These are phyloP conservation scores for Caloboletus inedulis DNA, from an alignment of 1,284 basidiomycete species.

Conservation along the genomic window DNA sequence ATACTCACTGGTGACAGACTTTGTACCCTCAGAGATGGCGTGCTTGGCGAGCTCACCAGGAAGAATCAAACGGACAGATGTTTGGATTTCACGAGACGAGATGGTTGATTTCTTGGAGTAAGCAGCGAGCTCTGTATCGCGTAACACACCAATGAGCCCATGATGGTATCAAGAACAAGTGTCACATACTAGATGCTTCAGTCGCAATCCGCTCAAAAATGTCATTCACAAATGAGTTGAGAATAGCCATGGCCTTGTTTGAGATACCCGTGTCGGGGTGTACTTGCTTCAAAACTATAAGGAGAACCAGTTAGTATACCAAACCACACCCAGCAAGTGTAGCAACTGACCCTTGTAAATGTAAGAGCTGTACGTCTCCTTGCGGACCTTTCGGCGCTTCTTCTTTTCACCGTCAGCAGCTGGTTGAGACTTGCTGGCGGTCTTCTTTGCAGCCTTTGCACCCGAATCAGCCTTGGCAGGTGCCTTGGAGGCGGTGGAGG, in stretches of 20 bases:
- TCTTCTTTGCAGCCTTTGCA: conserved; percentile 85
- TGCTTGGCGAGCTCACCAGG: conserved; percentile 69
- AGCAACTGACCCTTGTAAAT: conserved; percentile 77
- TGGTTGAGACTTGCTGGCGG: conserved; percentile 60
- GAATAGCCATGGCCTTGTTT: conserved; percentile 80
- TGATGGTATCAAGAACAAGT: no score
- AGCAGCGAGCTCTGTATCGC: conserved; percentile 58
- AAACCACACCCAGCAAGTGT: conserved; percentile 29
- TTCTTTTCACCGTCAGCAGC: conserved; percentile 75
- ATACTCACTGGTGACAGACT: conserved; percentile 40
- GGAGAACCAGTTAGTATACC: neutral
- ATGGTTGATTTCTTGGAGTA: conserved; percentile 84
- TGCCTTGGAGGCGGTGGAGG: conserved; percentile 74
- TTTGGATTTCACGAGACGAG: conserved; percentile 81
- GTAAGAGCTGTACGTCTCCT: conserved; percentile 93
- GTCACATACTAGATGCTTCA: conserved; percentile 60
- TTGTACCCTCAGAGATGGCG: conserved; percentile 77
- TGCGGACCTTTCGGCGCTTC: conserved; percentile 84
- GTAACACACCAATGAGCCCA: neutral
- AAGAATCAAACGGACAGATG: conserved; percentile 73
- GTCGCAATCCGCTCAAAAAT: conserved; percentile 78
- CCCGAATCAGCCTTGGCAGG: conserved; percentile 72
- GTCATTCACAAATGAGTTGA: conserved; percentile 75
- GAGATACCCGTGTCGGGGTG: conserved; percentile 82
- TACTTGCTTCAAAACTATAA: conserved; percentile 62